Evolutionary conservation across 352 stramenopile species (phyloP), one percentile per base, ranked within the genome.

Genomic region (Phytopythium cucurbitacearum): DNA sequence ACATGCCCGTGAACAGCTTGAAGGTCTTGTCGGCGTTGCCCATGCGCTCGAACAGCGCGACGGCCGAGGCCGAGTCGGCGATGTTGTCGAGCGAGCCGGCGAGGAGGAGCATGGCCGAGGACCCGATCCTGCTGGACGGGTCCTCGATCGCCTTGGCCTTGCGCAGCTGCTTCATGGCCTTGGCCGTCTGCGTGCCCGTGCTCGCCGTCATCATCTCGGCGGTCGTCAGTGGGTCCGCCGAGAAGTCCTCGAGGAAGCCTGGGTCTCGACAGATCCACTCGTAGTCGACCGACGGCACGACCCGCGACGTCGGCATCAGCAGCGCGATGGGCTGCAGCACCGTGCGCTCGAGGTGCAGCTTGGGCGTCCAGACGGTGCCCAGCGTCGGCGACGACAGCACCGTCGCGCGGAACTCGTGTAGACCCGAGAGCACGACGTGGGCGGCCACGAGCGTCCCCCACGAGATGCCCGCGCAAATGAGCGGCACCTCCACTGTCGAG

Each of bases 11-110:
- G 57, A 82, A 87, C 34, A 80, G 52, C 44, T 83, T 83, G 40
- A 84, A 77, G 42, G 78, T 59, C 60, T 85, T 87, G 64, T 87
- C 72, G 11, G 66, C 59, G 51, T 71, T 81, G 35, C 53, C 66
- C 55, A 85, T 69, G 34, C 57, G 59, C 6, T 67, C 48, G 35
- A 72, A 82, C 42, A 87, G 84, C 34, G 65, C 63, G 12, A 73
- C 59, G 3, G 68, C 65, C 15, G 73, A 62, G 33, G 68, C 48
- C 16, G 71, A 55, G 51, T 78, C 80, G 37, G 67, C 69, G 34
- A 83, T 67, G 4, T 68, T 64, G 50, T 87, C 76, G 4, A 57
- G 60, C 1, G 71, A 77, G 11, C 73, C 76, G 28, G 65, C 64
- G 2, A 87, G 45, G 34, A 85, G 68, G 8, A 76, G 55, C 48